Evolutionary conservation across 768 basidiomycete species (phyloP).

Genomic region (Sporobolomyces phaffii): DNA sequence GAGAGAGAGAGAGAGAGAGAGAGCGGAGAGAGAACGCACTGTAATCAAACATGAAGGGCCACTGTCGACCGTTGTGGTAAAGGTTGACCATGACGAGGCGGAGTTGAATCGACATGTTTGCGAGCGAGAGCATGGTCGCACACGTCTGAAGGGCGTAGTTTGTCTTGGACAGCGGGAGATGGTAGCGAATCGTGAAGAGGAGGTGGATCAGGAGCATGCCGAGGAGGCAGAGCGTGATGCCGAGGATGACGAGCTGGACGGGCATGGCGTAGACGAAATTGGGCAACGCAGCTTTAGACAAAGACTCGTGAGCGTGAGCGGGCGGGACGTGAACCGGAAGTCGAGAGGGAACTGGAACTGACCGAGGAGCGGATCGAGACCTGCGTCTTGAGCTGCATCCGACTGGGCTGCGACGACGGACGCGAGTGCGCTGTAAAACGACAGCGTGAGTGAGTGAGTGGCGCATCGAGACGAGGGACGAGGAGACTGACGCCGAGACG

Average conservation of each 20-base stretch:
- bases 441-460: too few relatives aligned
- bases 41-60: slow-evolving; percentile 96
- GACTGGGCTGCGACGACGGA: background rate
- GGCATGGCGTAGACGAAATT: slow-evolving; percentile 80
- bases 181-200: slow-evolving; percentile 89
- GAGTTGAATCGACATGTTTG: slow-evolving; percentile 69
- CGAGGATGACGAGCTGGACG: slow-evolving; percentile 78
- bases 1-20: too few relatives aligned
- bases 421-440: background rate
- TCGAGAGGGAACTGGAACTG: too few relatives aligned
- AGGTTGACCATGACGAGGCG: slow-evolving; percentile 54
- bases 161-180: slow-evolving; percentile 84
- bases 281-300: slow-evolving; percentile 52
- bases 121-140: slow-evolving; percentile 71
- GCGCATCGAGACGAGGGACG: too few relatives aligned
- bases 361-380: slow-evolving; percentile 16
- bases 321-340: background rate
- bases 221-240: slow-evolving; percentile 76
- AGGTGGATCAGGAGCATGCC: slow-evolving; percentile 83
- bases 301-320: background rate
- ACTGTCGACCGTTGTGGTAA: slow-evolving; percentile 44
- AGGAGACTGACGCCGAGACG: slow-evolving; percentile 4
- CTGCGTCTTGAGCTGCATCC: background rate
- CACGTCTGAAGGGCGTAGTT: slow-evolving; percentile 75
- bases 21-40: slow-evolving; percentile 59